Percentiles rank a stretch among this genome's conserved stretches.
Evolutionary conservation across 208 protist species (phyloP).

Genomic region (Trypanosoma conorhini): DNA sequence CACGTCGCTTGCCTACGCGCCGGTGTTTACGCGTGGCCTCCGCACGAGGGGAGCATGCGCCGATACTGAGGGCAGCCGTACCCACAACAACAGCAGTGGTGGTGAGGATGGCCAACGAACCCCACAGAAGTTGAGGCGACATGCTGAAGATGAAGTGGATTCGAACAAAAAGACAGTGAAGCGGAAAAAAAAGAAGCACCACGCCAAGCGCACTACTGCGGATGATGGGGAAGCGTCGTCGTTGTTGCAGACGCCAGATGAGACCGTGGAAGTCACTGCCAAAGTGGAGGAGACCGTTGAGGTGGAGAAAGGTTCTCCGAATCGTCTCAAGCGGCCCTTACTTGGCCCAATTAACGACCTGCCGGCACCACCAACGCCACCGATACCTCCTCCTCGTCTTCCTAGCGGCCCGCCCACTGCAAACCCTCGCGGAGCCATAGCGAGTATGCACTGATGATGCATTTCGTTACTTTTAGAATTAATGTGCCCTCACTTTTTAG

Average conservation of each 20-base stretch:
- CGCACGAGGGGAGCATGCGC: slow-evolving; percentile 35
- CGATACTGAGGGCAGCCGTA: slow-evolving; percentile 43
- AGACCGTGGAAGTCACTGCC: not conserved
- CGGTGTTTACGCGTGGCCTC: slow-evolving; percentile 49
- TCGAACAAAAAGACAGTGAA: not conserved
- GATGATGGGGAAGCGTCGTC: not conserved
- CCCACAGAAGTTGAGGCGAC: not conserved
- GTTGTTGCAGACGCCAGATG: not conserved
- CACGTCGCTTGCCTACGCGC: slow-evolving; percentile 73
- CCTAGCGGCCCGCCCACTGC: slow-evolving; percentile 11
- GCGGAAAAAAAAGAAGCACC: slow-evolving; percentile 15
- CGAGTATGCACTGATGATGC: not conserved
- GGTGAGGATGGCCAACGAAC: not conserved
- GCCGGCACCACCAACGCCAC: not conserved
- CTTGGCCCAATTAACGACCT: not conserved
- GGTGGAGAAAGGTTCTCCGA: not conserved
- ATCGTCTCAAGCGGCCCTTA: not conserved
- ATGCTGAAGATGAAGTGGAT: not conserved
- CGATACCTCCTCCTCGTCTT: not conserved
- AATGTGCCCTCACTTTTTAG: not conserved
- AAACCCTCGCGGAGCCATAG: slow-evolving; percentile 15
- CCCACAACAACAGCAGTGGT: not conserved
- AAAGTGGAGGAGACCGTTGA: slow-evolving; percentile 1
- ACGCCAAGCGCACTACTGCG: slow-evolving; percentile 13
- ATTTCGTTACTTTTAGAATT: not conserved